Evolutionary conservation across 1,139 yeast species (phyloP), one percentile per base, ranked within the genome.

Genomic region (Hansenula anomala): DNA sequence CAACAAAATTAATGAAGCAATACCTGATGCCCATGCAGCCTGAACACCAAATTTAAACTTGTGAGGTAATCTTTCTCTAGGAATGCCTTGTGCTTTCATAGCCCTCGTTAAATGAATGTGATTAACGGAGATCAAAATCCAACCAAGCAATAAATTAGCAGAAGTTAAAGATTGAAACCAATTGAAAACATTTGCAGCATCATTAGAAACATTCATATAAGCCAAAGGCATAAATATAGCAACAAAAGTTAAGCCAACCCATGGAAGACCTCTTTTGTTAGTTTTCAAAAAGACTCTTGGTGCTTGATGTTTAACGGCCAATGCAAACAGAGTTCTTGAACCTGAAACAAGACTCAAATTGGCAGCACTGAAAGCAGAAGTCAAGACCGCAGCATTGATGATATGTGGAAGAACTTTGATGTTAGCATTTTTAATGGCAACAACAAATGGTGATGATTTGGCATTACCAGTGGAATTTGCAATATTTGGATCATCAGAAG

Each of bases 241-340:
- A 42, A 75, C 72, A 32, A 67, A 55, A 18, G 64, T 54, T 47
- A 78, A 73, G 46, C 78, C 81, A 36, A 67, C 66, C 44, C 78
- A 60, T 36, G 86, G 86, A 62, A 85, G 69, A 54, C 86, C 86
- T 37, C 59, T 62, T 53, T 71, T 73, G 58, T 79, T 86, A 50
- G 79, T 75, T 63, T 77, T 78, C 33, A 69, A 75, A 33, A 64
- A 65, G 40, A 72, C 58, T 49, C 69, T 64, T 46, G 86, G 86
- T 34, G 81, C 74, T 57, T 71, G 75, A 34, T 78, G 78, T 46
- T 76, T 69, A 48, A 75, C 78, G 37, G 82, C 78, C 9, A 28
- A 60, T 49, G 74, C 69, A 42, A 60, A 62, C 34, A 73, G 47
- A 4, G 66, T 56, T 54, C 78, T 59, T 6, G 75, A 60, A n/a